Base-by-base conservation (phyloP, 495 filamentous ascomycete genomes). In the Annulohypoxylon stygium region DNA sequence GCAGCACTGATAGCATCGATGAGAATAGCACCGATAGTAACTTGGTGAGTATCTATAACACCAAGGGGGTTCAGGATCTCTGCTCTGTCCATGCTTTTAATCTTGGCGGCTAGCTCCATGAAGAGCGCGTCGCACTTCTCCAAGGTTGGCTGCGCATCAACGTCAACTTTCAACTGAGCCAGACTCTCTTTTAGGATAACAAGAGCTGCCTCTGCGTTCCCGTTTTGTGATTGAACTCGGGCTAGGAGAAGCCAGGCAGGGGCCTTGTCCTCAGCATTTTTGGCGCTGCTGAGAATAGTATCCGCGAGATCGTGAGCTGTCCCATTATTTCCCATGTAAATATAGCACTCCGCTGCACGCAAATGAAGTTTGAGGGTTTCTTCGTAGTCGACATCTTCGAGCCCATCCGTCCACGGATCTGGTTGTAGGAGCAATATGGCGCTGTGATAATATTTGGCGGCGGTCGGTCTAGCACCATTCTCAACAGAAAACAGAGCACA, bases 361-460 rank as follows among this genome's bases (percentile, higher is more conserved):
- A 90, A 88, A 75, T 91, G 89, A 12, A 97, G 80, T 59, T 89
- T 86, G 51, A 95, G 82, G 0, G 93, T 96, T 79, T 97, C 93
- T n/a, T 93, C 88, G 71, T 97, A 97, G 62, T 89, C 90, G 1
- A 92, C 90, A 77, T 97, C 94, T n/a, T 86, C 82, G 25, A 79
- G 75, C 9, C 82, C 83, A 26, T 92, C 91, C 65, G 88, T 85
- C 94, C 94, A 97, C 1, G 92, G 90, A 62, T 93, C 81, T 16
- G 89, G 82, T 76, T 96, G 93, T 25, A 97, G 86, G 30, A 97
- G 85, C n/a, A 84, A 85, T 55, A 97, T 87, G 67, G 92, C 93
- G 72, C 88, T 86, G 36, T 87, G 86, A 80, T 90, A 95, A 77
- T 94, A 97, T 80, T 89, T 91, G 34, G 92, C 86, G 2, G 93